Evolutionary conservation across 768 basidiomycete species (phyloP), one percentile per base, ranked within the genome.

Genomic region (Collybia sordida): DNA sequence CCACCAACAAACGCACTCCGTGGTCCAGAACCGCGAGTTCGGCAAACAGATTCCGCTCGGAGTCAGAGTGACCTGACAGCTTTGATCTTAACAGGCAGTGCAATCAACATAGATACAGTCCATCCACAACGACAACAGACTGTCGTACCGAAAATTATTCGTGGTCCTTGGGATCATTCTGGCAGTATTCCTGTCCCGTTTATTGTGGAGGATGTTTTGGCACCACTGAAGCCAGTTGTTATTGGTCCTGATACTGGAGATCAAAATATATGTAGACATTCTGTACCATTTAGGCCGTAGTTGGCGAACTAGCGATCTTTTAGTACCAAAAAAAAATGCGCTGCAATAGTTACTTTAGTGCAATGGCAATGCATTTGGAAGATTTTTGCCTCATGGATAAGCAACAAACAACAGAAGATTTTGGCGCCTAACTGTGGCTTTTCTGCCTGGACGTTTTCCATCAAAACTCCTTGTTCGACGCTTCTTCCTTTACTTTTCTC

Each of bases 101-200:
- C 41, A 31, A 49, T 9, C 24, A 42, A 7, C 25, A 18, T 22
- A 25, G 53, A 56, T 31, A 31, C 9, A 21, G 3, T 34, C 25
- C 48, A 47, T 42, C 49, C 38, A 12, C 55, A 60, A 5, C 59
- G 55, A 23, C 58, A 61, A 18, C 51, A 57, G 7, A 59, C 51
- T 35, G 55, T 27, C 41, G 56, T 48, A 17, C 50, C 52, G 19
- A 62, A 52, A 58, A 50, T 56, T 21, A 38, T 68, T 35, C 72
- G 81, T 15, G 81, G 81, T 0, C 82, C 84, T 15, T 84, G 84
- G 82, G 79, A 82, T 57, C 78, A 83, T 57, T 75, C 78, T 22
- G 66, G 72, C 42, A 70, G 72, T 50, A 72, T 81, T 36, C 24
- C 52, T 14, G 50, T 76, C 35, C 65, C 54, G 19, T 61, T 83